Percentiles rank a stretch among this genome's conserved stretches.
Conservation (phyloP, 306 rosid species). For the Castanea crenata region DNA sequence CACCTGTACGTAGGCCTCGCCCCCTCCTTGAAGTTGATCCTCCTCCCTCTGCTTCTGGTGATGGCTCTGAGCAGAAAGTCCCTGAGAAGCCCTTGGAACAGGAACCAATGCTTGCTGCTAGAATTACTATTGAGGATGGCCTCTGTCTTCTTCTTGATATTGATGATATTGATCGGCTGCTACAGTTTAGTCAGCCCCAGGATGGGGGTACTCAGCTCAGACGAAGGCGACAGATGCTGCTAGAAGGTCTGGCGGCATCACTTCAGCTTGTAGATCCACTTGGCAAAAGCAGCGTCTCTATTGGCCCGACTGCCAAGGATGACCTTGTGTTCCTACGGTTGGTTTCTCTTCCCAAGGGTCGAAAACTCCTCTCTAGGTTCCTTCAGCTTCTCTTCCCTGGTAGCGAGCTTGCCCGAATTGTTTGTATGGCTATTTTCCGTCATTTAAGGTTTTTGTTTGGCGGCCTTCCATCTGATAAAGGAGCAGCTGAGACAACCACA, state of each 20-base stretch:
- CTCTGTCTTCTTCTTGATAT: slow-evolving; percentile 57
- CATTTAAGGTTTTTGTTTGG: slow-evolving; percentile 58
- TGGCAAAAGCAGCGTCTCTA: slow-evolving; percentile 44
- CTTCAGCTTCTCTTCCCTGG: slow-evolving; percentile 55
- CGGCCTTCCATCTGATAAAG: slow-evolving; percentile 45
- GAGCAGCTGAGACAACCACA: slow-evolving; percentile 42
- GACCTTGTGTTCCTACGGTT: slow-evolving; percentile 50
- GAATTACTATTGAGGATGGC: slow-evolving; percentile 52
- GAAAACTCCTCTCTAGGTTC: slow-evolving; percentile 48
- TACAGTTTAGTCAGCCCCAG: slow-evolving; percentile 39
- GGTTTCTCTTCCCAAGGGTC: slow-evolving; percentile 47
- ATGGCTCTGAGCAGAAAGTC: slow-evolving; percentile 37
- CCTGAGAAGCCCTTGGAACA: slow-evolving; percentile 54
- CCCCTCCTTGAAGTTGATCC: slow-evolving; percentile 52
- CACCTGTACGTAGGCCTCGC: slow-evolving; percentile 51
- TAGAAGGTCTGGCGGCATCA: slow-evolving; percentile 56
- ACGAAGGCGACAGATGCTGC: slow-evolving; percentile 48
- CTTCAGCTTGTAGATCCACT: slow-evolving; percentile 57
- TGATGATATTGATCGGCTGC: slow-evolving; percentile 50
- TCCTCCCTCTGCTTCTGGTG: slow-evolving; percentile 33
- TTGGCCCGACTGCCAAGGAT: slow-evolving; percentile 50
- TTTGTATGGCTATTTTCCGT: slow-evolving; percentile 54
- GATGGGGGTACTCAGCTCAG: slow-evolving; percentile 57
- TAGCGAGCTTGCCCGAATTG: slow-evolving; percentile 50
- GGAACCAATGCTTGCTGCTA: slow-evolving; percentile 55